A percentile compares a stretch with the other conserved stretches of the same genome.
These are phyloP conservation scores for Allium cepa DNA, from an alignment of 106 monocot genomes.

Conservation along the genomic window DNA sequence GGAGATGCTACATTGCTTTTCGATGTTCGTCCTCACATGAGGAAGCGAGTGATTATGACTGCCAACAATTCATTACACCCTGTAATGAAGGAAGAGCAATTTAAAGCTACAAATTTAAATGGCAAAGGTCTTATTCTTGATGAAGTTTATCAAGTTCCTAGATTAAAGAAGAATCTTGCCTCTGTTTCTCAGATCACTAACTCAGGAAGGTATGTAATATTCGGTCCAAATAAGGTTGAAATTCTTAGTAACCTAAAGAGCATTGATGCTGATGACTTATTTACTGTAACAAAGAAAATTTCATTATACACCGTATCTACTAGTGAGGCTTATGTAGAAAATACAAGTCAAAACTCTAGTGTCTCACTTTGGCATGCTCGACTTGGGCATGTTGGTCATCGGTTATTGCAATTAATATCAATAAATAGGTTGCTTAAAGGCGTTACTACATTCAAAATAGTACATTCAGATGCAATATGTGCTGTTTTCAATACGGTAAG, in stretches of 20 bases:
- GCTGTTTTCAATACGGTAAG: background rate
- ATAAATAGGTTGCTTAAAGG: background rate
- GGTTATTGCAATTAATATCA: background rate
- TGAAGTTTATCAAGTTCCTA: slow-evolving; percentile 12
- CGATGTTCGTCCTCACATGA: background rate
- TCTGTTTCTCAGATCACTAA: slow-evolving; percentile 13
- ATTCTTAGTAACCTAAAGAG: slow-evolving; percentile 1
- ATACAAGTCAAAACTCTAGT: background rate
- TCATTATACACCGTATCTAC: slow-evolving; percentile 1
- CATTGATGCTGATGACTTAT: background rate
- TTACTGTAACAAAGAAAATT: slow-evolving; percentile 6
- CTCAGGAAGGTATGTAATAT: slow-evolving; percentile 9
- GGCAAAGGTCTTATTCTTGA: background rate
- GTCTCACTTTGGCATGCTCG: slow-evolving; percentile 9
- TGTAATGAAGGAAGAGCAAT: background rate
- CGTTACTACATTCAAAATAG: background rate
- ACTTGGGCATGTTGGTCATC: slow-evolving; percentile 1
- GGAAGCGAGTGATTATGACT: slow-evolving; percentile 4
- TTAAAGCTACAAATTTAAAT: background rate
- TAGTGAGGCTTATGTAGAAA: slow-evolving; percentile 3
- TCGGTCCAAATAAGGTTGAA: slow-evolving; percentile 6
- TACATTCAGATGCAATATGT: background rate
- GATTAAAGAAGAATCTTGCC: slow-evolving; percentile 4
- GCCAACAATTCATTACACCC: slow-evolving; percentile 5
- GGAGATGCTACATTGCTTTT: slow-evolving; percentile 9